Base-by-base conservation (phyloP, 2,329 filamentous ascomycete genomes). In the Exophiala spinifera region DNA sequence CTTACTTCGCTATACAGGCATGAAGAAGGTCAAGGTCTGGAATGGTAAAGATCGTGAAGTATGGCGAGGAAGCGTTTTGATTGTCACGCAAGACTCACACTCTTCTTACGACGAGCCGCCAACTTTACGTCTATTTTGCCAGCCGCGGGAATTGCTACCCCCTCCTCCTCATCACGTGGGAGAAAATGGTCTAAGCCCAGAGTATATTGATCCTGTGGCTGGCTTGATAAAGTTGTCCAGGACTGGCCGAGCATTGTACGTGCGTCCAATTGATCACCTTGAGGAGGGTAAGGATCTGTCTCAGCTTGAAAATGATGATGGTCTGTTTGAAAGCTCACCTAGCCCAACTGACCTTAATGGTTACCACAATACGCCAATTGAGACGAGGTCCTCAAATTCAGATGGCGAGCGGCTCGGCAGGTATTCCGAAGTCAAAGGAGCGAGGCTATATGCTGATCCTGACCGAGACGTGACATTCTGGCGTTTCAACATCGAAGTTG, bases 1-100 rank as follows among this genome's bases (percentile, higher is more conserved):
- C 4, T 75, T 99, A 19, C 75, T 99, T 59, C 85, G 94, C 56
- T 99, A 95, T 69, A 92, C 87, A 51, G 94, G 95, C 17, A 83
- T 96, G 83, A 95, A 71, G 75, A 77, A 64, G 66, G 73, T 45
- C 65, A 58, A 60, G 45, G 23, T 67, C 73, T 28, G 70, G 68
- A 25, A 69, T 66, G 56, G 66, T 61, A 63, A 72, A 60, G 85
- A 89, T 40, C 81, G 84, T 48, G 89, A 96, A 64, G 84, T 92
- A 17, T 99, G 94, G 94, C 84, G 91, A 69, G 94, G 94, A 4
- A 95, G 85, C 56, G 80, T 97, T 53, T 91, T 99, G 89, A 96
- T 99, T 64, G 91, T 99, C 19, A 97, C 94, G 0, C 80, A 85
- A 49, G 92, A 99, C 66, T 80, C 83, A 1, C 82, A 87, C 37